phyloP scores from a whole-genome alignment of 192 early-diverging fungal genomes.

The Coemansia sp. region DNA sequence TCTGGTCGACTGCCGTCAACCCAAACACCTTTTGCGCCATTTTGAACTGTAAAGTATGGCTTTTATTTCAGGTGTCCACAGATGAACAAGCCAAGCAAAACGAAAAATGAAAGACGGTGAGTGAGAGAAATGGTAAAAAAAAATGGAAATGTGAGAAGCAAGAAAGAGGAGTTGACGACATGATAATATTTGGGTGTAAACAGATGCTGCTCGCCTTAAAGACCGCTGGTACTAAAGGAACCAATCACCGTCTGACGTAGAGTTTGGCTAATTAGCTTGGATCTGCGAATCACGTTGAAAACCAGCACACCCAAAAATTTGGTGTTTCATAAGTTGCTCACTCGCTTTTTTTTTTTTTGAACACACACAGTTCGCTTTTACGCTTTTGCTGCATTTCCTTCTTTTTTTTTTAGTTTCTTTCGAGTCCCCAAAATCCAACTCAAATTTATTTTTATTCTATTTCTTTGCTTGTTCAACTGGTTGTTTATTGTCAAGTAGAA shows the following conservation, averaged over 20 bases:
- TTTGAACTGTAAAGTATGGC: neutral
- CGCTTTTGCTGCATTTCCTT: neutral
- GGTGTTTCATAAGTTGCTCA: neutral
- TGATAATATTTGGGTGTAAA: too few species aligned
- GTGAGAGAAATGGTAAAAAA: neutral
- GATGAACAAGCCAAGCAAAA: neutral
- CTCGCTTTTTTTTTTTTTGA: too few species aligned
- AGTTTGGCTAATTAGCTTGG: neutral
- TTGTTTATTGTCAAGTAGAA: neutral
- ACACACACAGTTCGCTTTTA: neutral
- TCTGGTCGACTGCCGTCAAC: conserved; percentile 47
- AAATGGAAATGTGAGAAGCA: too few species aligned
- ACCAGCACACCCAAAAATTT: neutral
- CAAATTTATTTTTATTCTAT: conserved; percentile 1
- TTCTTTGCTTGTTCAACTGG: neutral
- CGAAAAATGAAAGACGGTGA: too few species aligned
- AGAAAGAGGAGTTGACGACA: too few species aligned
- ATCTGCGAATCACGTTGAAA: neutral
- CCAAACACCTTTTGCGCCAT: conserved; percentile 49
- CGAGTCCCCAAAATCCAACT: neutral
- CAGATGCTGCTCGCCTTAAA: neutral
- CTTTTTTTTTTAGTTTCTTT: neutral
- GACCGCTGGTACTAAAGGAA: neutral
- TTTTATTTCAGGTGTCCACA: neutral
- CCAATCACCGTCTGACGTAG: neutral